Evolutionary conservation across 441 rosid genomes (phyloP), one percentile per base, ranked within the genome.

Genomic region (Capsella rubella): DNA sequence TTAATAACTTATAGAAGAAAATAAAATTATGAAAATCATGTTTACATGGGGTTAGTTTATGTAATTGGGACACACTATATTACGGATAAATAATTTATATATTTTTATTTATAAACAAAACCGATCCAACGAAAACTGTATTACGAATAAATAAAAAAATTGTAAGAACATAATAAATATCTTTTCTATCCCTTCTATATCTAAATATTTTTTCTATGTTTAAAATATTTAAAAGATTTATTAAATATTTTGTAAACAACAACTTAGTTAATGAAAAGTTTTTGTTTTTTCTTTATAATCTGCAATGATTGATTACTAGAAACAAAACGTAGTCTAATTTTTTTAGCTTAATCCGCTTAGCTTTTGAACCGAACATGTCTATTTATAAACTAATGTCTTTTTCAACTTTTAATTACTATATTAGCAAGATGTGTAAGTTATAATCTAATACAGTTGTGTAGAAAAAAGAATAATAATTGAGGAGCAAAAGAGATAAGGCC

Each of bases 401-500:
- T 40, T 43, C 63, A 12, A 21, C 47, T 47, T 21, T 47, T 50
- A 50, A 64, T 35, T 46, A 57, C 6, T 56, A 28, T 43, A 28
- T 63, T 18, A 58, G 14, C 8, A 31, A 47, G 18, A 28, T 43
- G 29, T 21, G 52, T 54, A 52, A 27, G 28, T 28, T 57, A 60
- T 29, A 37, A 10, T 42, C 52, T 43, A 50, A 52, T 51, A 72
- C 28, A 50, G 12, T 13, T 51, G 16, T 50, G 34, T 21, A 66
- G 4, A 6, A 52, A 32, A 12, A 25, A 18, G 18, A 40, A 18
- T 21, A 21, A 21, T 21, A 21, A 8, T 1, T 11, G 6, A 27
- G 12, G 7, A 59, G 42, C 27, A 32, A 3, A 57, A 29, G 54
- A 47, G 75, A 69, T 77, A 76, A 72, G 81, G 72, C 58, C 67